phyloP scores from a whole-genome alignment of 192 early-diverging fungal species.

The Linnemannia schmuckeri region DNA sequence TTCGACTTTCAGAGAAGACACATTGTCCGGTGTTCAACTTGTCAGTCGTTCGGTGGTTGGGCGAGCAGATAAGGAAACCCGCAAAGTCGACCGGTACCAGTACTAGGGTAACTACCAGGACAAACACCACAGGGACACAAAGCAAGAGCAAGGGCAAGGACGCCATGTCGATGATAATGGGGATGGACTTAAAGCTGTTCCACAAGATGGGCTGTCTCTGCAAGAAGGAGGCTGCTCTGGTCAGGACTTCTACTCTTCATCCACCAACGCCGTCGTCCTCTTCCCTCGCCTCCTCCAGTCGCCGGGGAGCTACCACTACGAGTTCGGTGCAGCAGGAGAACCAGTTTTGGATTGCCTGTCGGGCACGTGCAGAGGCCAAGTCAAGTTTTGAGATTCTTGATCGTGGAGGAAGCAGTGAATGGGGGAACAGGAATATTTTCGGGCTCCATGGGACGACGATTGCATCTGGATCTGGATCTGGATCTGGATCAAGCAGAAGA shows the following conservation, averaged over 20 bases:
- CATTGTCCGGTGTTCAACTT: conserved; percentile 35
- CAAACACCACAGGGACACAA: background rate
- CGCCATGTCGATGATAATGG: background rate
- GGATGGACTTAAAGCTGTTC: background rate
- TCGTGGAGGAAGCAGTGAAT: background rate
- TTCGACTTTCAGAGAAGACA: conserved; percentile 13
- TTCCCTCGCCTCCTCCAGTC: background rate
- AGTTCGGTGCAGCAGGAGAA: background rate
- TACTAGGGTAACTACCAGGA: background rate
- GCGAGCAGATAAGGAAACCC: background rate
- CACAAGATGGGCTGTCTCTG: conserved; percentile 3
- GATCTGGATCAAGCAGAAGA: background rate
- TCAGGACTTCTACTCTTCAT: background rate
- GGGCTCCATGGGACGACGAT: background rate
- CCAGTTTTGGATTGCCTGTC: background rate
- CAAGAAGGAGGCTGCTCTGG: background rate
- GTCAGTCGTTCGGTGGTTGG: conserved; percentile 38
- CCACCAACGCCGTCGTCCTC: background rate
- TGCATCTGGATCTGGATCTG: background rate
- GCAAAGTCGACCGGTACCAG: background rate
- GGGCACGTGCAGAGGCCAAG: background rate
- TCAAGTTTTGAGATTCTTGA: background rate
- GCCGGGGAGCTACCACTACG: background rate
- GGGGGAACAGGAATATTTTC: background rate
- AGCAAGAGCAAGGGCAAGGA: background rate